Conservation (phyloP, 495 filamentous ascomycete species). For the Viridothelium virens region DNA sequence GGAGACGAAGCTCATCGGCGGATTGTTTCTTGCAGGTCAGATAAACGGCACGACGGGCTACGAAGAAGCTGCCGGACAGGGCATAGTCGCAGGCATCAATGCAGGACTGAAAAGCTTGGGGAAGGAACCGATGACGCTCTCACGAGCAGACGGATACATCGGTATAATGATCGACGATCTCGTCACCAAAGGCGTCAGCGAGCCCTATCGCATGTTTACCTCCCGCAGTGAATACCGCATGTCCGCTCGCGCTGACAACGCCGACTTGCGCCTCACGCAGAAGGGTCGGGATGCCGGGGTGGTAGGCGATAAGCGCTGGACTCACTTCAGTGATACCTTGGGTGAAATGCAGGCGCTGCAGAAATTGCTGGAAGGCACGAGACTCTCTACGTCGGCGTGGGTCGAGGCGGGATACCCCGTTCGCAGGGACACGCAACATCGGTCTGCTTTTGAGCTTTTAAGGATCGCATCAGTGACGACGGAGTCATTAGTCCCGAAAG, state of each 20-base stretch:
- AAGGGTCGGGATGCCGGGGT: slow-evolving; percentile 70
- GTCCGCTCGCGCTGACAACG: slow-evolving; percentile 84
- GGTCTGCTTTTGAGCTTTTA: slow-evolving; percentile 69
- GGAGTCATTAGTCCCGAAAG: slow-evolving; percentile 42
- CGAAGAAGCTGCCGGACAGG: slow-evolving; percentile 93
- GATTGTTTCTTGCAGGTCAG: slow-evolving; percentile 89
- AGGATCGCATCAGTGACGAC: slow-evolving; percentile 52
- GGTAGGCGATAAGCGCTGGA: slow-evolving; percentile 73
- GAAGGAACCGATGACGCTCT: slow-evolving; percentile 56
- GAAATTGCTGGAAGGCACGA: slow-evolving; percentile 47
- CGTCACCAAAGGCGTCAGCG: slow-evolving; percentile 91
- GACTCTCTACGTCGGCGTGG: slow-evolving; percentile 56
- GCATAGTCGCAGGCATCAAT: slow-evolving; percentile 86
- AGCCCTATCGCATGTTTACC: slow-evolving; percentile 99
- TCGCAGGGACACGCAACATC: slow-evolving; percentile 49
- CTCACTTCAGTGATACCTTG: slow-evolving; percentile 53
- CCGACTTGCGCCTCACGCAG: slow-evolving; percentile 76
- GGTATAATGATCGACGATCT: slow-evolving; percentile 99
- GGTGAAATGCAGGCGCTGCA: slow-evolving; percentile 58
- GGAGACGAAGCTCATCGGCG: slow-evolving; percentile 85
- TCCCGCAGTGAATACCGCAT: slow-evolving; percentile 93
- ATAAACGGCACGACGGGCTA: slow-evolving; percentile 99
- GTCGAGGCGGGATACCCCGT: slow-evolving; percentile 58
- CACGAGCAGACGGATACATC: slow-evolving; percentile 87
- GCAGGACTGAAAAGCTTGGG: slow-evolving; percentile 70